A percentile compares a stretch with the other conserved stretches of the same genome.
phyloP scores from a whole-genome alignment of 2,329 filamentous ascomycete genomes.

The Aspergillus viridinutans region DNA sequence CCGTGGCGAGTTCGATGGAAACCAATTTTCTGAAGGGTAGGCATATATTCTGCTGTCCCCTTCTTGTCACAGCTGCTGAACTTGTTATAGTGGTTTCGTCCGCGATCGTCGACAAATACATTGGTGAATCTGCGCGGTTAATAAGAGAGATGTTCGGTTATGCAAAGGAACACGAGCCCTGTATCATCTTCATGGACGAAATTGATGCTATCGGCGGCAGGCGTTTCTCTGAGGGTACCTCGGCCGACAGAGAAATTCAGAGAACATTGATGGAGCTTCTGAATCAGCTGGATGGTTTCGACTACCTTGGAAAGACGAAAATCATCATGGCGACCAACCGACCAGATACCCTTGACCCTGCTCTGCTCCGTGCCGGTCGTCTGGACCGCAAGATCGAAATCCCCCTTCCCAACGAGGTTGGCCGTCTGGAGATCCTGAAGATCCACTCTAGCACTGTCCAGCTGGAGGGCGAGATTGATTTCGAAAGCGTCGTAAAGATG shows the following conservation, averaged over 20 bases:
- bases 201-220: slow-evolving; percentile 98
- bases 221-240: slow-evolving; percentile 94
- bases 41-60: slow-evolving; percentile 13
- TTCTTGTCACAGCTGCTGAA: slow-evolving; percentile 1
- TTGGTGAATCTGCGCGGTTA: slow-evolving; percentile 92
- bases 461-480: slow-evolving; percentile 93
- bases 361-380: slow-evolving; percentile 84
- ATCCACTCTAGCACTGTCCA: slow-evolving; percentile 86
- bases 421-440: slow-evolving; percentile 93
- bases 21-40: slow-evolving; percentile 97
- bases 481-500: slow-evolving; percentile 99
- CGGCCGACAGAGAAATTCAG: slow-evolving; percentile 96
- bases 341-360: slow-evolving; percentile 92
- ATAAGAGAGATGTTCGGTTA: slow-evolving; percentile 99
- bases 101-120: slow-evolving; percentile 99
- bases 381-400: slow-evolving; percentile 98
- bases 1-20: slow-evolving; percentile 91
- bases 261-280: slow-evolving; percentile 97
- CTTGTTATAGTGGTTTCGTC: slow-evolving; percentile 77
- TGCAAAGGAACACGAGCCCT: slow-evolving; percentile 97
- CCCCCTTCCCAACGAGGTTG: slow-evolving; percentile 92
- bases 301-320: slow-evolving; percentile 98
- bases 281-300: slow-evolving; percentile 97
- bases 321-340: slow-evolving; percentile 99
- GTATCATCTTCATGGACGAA: slow-evolving; percentile 99